Evolutionary conservation across 2,329 filamentous ascomycete species (phyloP).

Genomic region (Phaeosphaeriaceae sp.): DNA sequence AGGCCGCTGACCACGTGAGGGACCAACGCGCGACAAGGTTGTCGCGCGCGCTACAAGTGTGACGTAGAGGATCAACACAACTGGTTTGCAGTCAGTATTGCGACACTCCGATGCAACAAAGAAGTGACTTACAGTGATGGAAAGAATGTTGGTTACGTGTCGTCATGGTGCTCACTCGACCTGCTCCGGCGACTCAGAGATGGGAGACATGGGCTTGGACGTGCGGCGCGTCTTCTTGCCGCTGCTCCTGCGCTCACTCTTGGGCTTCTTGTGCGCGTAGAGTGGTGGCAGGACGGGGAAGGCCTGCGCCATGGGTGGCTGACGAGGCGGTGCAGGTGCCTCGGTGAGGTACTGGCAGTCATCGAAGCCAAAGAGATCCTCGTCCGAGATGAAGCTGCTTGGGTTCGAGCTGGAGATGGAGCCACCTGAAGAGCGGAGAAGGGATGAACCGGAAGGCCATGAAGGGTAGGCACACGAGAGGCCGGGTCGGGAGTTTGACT

Average conservation of each 20-base stretch:
- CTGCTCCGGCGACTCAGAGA: constrained; percentile 49
- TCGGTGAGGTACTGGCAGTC: constrained; percentile 47
- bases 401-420: not conserved
- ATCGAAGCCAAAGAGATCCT: constrained; percentile 49
- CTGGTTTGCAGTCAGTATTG: constrained; percentile 11
- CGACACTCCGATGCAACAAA: constrained; percentile 1
- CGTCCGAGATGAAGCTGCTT: constrained; percentile 48
- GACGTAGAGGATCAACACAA: constrained; percentile 14
- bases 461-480: constrained; percentile 50
- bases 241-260: constrained; percentile 50
- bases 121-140: constrained; percentile 8
- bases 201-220: constrained; percentile 52
- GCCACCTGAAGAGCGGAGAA: not conserved
- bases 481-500: constrained; percentile 36
- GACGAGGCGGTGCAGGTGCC: constrained; percentile 49
- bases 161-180: constrained; percentile 39
- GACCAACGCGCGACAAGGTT: constrained; percentile 9
- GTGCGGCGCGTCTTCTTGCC: constrained; percentile 48
- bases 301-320: constrained; percentile 43
- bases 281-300: constrained; percentile 49
- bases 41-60: constrained; percentile 14
- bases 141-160: not conserved
- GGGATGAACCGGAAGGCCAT: constrained; percentile 47
- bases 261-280: constrained; percentile 50
- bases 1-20: constrained; percentile 4